phyloP scores from a whole-genome alignment of 2,329 filamentous ascomycete genomes.

The Fusarium secorum region DNA sequence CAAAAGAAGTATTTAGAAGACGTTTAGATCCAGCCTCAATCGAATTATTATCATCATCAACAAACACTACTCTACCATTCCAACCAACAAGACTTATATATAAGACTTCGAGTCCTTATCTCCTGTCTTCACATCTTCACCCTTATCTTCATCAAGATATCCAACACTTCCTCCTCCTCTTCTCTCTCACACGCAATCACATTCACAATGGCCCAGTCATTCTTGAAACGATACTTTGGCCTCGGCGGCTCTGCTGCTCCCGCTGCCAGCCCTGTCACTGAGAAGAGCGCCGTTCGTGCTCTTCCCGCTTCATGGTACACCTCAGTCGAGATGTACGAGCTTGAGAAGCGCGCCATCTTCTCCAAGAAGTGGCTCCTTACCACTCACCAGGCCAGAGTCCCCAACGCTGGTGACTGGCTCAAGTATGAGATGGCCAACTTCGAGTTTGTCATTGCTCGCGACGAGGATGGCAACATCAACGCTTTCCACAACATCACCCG shows the following conservation, averaged over 20 bases:
- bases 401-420: conserved; percentile 63
- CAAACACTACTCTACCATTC: conserved; percentile 21
- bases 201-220: conserved; percentile 39
- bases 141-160: conserved; percentile 8
- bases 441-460: conserved; percentile 61
- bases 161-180: not conserved
- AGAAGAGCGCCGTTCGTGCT: conserved; percentile 44
- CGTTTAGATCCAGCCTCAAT: conserved; percentile 29
- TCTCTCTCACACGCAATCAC: conserved; percentile 8
- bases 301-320: conserved; percentile 62
- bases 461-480: conserved; percentile 61
- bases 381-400: conserved; percentile 60
- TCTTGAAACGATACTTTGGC: conserved; percentile 51
- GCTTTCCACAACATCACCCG: conserved; percentile 71
- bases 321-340: conserved; percentile 62
- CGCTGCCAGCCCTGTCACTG: conserved; percentile 1
- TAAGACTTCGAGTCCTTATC: conserved; percentile 14
- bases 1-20: conserved; percentile 33
- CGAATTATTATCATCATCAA: conserved; percentile 17
- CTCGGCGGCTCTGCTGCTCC: conserved; percentile 39
- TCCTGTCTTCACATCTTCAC: not conserved
- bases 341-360: conserved; percentile 65
- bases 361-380: conserved; percentile 64
- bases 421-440: conserved; percentile 63
- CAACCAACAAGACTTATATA: conserved; percentile 19